Base-by-base conservation (phyloP, 1,284 basidiomycete genomes). In the Macrocybe sp. region DNA sequence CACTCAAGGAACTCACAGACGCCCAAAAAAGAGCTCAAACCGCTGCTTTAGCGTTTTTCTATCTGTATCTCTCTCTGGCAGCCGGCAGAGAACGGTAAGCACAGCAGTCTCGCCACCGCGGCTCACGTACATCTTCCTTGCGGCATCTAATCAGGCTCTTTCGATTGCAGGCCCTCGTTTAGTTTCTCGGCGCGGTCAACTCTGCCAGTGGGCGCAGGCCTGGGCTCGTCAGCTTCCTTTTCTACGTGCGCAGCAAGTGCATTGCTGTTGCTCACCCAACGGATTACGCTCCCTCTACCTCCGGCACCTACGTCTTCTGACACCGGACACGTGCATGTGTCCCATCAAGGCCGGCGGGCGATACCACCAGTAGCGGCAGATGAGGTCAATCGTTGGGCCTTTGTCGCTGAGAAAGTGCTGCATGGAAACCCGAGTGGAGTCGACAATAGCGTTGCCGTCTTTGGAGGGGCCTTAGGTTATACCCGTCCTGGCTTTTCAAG, bases 361-460 rank as follows among this genome's bases (percentile, higher is more conserved):
- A 75, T 90, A 55, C 69, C 81, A 6, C 66, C 69, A 37, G 64
- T 69, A 33, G 68, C 75, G 29, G 88, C 92, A 4, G 83, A 92
- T 55, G 75, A 85, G 55, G 83, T 95, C 55, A 98, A 99, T 66
- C 75, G 77, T 41, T 98, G 94, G 86, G 93, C 97, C 12, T 99
- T 97, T 69, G 72, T 97, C 42, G 81, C 89, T 5, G 97, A 99
- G 70, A 98, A 98, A 68, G 90, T 99, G 34, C 73, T 98, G 45
- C 97, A 99, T 64, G 97, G 97, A 2, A 99, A 93, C 60, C 97
- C 97, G 0, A 96, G 92, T 50, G 97, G 97, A 14, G 91, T 99
- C 32, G 97, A 99, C 67, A 99, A 99, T 66, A 89, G 93, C 11
- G 92, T 98, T 32, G 80, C 92, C 6, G 89, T 94, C 1, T 91